Evolutionary conservation across 306 rosid genomes (phyloP).

Genomic region (Trichosanthes cucumerina): DNA sequence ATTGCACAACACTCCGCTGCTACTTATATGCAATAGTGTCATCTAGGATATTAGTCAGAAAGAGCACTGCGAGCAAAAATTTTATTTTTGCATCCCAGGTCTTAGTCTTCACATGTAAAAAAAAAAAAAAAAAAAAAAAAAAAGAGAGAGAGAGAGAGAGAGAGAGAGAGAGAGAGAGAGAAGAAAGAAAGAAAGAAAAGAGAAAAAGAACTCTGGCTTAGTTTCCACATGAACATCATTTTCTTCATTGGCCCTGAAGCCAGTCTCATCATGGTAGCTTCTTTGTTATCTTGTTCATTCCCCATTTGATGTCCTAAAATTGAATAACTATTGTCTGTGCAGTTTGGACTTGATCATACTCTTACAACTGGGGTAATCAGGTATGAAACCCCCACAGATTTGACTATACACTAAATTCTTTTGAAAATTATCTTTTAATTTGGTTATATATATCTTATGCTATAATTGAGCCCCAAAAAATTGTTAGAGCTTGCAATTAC

Average conservation of each 20-base stretch:
- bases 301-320: background rate
- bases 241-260: background rate
- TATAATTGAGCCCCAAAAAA: background rate
- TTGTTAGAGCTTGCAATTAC: background rate
- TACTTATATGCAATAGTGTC: background rate
- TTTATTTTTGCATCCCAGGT: background rate
- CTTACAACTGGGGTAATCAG: constrained; percentile 94
- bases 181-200: too few relatives aligned
- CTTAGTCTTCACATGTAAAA: background rate
- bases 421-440: background rate
- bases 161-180: too few relatives aligned
- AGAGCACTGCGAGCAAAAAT: background rate
- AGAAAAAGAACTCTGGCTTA: background rate
- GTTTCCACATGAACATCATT: background rate
- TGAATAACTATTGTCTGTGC: constrained; percentile 22
- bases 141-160: too few relatives aligned
- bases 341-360: constrained; percentile 99
- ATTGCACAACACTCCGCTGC: background rate
- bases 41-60: background rate
- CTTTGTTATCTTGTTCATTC: background rate
- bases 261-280: background rate
- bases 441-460: background rate
- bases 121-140: too few relatives aligned
- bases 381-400: constrained; percentile 26
- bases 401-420: background rate